Evolutionary conservation across 192 early-diverging fungal genomes (phyloP).

Genomic region (Dimargaris verticillata): DNA sequence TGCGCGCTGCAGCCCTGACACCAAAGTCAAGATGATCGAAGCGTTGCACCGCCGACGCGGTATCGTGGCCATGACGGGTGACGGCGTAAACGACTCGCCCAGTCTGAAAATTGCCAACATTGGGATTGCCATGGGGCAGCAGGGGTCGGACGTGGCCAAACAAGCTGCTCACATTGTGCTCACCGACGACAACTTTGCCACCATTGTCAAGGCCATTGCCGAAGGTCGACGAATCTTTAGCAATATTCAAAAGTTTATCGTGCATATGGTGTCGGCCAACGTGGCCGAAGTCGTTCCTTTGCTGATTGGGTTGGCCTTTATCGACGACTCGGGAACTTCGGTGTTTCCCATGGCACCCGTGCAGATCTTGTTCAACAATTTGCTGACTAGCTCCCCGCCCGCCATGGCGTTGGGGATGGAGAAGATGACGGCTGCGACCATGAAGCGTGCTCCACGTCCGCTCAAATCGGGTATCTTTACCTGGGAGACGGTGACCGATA

Average conservation of each 20-base stretch:
- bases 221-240: slow-evolving; percentile 67
- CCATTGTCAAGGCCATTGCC: slow-evolving; percentile 56
- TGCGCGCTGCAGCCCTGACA: slow-evolving; percentile 86
- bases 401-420: slow-evolving; percentile 66
- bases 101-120: slow-evolving; percentile 61
- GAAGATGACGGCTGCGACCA: slow-evolving; percentile 38
- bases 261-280: slow-evolving; percentile 57
- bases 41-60: slow-evolving; percentile 63
- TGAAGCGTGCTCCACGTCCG: slow-evolving; percentile 53
- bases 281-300: slow-evolving; percentile 58
- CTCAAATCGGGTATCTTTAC: slow-evolving; percentile 48
- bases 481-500: slow-evolving; percentile 44
- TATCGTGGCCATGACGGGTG: slow-evolving; percentile 83
- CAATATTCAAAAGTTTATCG: slow-evolving; percentile 59
- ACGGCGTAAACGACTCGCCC: slow-evolving; percentile 70
- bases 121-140: slow-evolving; percentile 53
- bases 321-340: slow-evolving; percentile 33
- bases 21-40: slow-evolving; percentile 93
- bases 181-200: slow-evolving; percentile 67
- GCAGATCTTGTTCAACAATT: slow-evolving; percentile 64
- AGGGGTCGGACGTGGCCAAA: slow-evolving; percentile 58
- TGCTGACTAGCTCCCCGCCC: slow-evolving; percentile 63
- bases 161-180: slow-evolving; percentile 79
- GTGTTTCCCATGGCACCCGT: slow-evolving; percentile 66
- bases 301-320: slow-evolving; percentile 54